These are phyloP conservation scores for Wickerhamiella dianesei DNA, from an alignment of 805 yeast species.

Conservation along the genomic window DNA sequence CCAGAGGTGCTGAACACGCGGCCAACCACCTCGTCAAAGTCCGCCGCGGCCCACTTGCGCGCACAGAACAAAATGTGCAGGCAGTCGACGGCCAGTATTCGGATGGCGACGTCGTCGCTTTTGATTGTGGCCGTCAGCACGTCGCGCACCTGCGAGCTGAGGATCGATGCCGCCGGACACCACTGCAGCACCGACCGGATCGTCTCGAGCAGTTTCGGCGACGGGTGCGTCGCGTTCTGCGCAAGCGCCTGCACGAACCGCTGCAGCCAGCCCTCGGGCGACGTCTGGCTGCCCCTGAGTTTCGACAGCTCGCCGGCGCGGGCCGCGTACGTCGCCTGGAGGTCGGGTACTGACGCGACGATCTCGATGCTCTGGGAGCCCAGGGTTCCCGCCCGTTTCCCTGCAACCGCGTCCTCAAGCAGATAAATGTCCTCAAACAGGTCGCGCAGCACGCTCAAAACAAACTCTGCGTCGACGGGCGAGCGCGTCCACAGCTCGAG, in stretches of 20 bases:
- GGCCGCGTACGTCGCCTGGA: constrained; percentile 50
- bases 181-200: constrained; percentile 84
- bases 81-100: constrained; percentile 80
- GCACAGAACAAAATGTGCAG: constrained; percentile 70
- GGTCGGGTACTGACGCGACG: constrained; percentile 54
- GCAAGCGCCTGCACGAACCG: constrained; percentile 43
- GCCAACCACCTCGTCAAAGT: constrained; percentile 67
- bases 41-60: constrained; percentile 53
- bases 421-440: constrained; percentile 87
- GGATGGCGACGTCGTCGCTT: constrained; percentile 42
- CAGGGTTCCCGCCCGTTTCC: constrained; percentile 60
- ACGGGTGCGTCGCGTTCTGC: constrained; percentile 15
- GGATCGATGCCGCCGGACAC: constrained; percentile 68
- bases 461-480: constrained; percentile 35
- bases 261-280: constrained; percentile 73
- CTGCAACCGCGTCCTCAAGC: constrained; percentile 81
- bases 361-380: constrained; percentile 76
- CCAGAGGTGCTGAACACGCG: constrained; percentile 63
- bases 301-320: constrained; percentile 43
- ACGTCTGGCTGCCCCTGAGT: constrained; percentile 39
- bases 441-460: constrained; percentile 67
- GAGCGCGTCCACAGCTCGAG: constrained; percentile 61
- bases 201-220: constrained; percentile 51
- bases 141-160: constrained; percentile 49
- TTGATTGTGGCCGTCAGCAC: constrained; percentile 37